Evolutionary conservation across 225 moss, liverwort and hornwort genomes (phyloP).

Genomic region (Asterella californica): DNA sequence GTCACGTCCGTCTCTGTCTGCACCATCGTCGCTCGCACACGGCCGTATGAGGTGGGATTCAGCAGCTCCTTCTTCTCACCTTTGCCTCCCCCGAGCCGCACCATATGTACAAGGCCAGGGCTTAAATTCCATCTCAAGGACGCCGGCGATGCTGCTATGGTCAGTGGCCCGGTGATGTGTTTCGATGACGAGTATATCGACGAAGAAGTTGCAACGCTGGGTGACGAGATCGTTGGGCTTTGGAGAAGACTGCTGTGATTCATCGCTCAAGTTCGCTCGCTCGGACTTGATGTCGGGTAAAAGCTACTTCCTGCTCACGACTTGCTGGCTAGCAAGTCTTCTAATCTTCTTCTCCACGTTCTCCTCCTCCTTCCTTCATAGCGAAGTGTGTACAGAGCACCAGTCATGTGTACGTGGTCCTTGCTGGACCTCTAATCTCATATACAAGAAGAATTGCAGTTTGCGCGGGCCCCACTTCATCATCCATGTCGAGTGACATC

Average conservation of each 20-base stretch:
- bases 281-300: neutral
- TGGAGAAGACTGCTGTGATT: neutral
- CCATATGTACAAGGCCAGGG: neutral
- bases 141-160: neutral
- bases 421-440: neutral
- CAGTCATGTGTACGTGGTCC: conserved; percentile 1
- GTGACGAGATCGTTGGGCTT: neutral
- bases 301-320: neutral
- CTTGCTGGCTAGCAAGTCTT: neutral
- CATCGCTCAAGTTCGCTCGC: neutral
- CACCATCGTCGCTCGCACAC: conserved; percentile 14
- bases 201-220: neutral
- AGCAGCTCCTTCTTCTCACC: neutral
- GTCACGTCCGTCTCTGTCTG: conserved; percentile 37
- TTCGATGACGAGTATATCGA: neutral
- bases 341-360: neutral
- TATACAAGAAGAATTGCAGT: neutral
- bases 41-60: neutral
- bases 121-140: neutral
- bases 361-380: neutral
- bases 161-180: neutral
- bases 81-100: neutral
- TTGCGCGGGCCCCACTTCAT: conserved; percentile 11
- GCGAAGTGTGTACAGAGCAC: neutral
- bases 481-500: neutral